Base-by-base conservation (phyloP, 768 basidiomycete genomes). In the Hericium erinaceus region DNA sequence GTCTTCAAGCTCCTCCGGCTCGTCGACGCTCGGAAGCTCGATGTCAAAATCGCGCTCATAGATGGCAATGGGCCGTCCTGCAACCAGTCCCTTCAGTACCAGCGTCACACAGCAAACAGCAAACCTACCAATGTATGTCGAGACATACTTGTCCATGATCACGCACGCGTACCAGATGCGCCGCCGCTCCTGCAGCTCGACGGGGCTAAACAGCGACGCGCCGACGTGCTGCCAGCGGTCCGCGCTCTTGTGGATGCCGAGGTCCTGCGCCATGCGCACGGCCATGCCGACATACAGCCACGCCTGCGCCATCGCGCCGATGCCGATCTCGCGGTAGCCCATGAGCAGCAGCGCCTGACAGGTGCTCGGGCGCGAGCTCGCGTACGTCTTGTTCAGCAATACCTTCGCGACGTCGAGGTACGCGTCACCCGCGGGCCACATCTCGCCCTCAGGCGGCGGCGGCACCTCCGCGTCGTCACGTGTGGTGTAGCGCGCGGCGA, bases 201-300 rank as follows among this genome's bases (percentile, higher is more conserved):
- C 74, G 55, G 73, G 70, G 1, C 74, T 76, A 65, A 91, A 90
- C 46, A 91, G 63, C 51, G 61, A 67, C 38, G 65, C 64, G 0
- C 83, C 83, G 55, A 82, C 75, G 15, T 75, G 80, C 56, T 68
- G 79, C 89, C 90, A 92, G 28, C 83, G 82, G 65, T 92, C 89
- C 33, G 91, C 87, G 61, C 78, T 79, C 39, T 88, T 79, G 65
- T 92, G 90, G 79, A 92, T 81, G 8, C 90, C 90, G 56, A 92
- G 69, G 69, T 92, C 90, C 70, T 91, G 90, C 15, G 90, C 90
- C 90, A 94, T 92, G n/a, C 92, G 80, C 39, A 94, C 84, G 0
- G 87, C 91, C 86, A 91, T 89, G 11, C 92, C 91, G 18, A 84
- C 80, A 66, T 87, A 91, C 10, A 84, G 79, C 92, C 92, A 95